Evolutionary conservation across 2,329 filamentous ascomycete genomes (phyloP), one percentile per base, ranked within the genome.

Genomic region (Acarospora socialis): DNA sequence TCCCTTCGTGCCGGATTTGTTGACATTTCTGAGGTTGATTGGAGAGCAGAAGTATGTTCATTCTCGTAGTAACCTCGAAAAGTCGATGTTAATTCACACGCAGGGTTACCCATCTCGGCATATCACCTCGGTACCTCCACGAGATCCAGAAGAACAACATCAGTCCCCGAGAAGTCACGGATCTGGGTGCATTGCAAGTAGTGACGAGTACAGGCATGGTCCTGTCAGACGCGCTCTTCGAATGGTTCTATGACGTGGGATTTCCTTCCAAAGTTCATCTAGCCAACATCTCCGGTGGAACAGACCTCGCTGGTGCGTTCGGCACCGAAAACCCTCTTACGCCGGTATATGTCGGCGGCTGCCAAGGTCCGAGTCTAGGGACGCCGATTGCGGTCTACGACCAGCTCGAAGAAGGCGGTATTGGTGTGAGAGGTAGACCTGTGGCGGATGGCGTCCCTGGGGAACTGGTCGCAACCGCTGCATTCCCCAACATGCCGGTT

Each of bases 171-270:
- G 58, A 74, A 2, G 56, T 75, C 6, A 64, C 68, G 1, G 69
- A 87, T 44, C 54, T 92, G 19, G 70, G 67, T 5, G 55, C 52
- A 4, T 59, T 92, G 16, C 57, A 60, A 17, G 52, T 62, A 3
- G 78, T 87, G 18, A 73, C 66, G 1, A 77, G 70, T 32, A 92
- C 82, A 0, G 82, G 82, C 3, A 87, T 87, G 80, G 81, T 90
- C 0, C 63, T 90, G 3, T 72, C 78, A 0, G 73, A 84, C 29
- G 69, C 77, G 22, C 60, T 82, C 20, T 87, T 84, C 47, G 74
- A 83, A 48, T 92, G 82, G 81, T 73, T 77, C 53, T 76, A 86
- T 49, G 76, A 82, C 42, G 56, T 62, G 5, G 80, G 65, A 0
- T 92, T 92, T 49, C 77, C 80, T 0, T 39, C 60, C 0, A 57